These are phyloP conservation scores for Mycena belliarum DNA, from an alignment of 768 basidiomycete genomes.

Conservation along the genomic window DNA sequence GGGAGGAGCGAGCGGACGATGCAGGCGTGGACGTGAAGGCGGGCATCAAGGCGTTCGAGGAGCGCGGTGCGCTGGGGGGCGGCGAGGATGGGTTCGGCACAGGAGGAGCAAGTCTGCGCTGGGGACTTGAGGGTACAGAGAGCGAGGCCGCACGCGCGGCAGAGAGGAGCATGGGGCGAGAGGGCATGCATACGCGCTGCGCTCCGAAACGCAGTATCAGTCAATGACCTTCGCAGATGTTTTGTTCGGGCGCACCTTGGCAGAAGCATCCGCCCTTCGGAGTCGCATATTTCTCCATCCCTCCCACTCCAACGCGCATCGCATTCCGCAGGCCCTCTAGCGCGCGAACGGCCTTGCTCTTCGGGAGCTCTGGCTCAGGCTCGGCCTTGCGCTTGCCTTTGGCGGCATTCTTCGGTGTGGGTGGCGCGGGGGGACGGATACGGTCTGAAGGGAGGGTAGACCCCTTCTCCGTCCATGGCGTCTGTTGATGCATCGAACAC, in stretches of 20 bases:
- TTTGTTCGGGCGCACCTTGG: constrained; percentile 43
- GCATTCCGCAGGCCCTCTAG: constrained; percentile 49
- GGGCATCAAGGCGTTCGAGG: constrained; percentile 39
- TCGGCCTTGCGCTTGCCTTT: constrained; percentile 29
- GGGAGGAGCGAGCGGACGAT: constrained; percentile 32
- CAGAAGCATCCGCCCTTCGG: constrained; percentile 72
- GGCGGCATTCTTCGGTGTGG: constrained; percentile 34
- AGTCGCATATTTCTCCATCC: constrained; percentile 46
- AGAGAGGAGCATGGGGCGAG: constrained; percentile 58
- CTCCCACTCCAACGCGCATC: constrained; percentile 26
- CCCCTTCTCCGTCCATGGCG: too few species aligned
- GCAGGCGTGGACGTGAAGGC: constrained; percentile 41
- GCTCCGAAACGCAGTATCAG: too few species aligned
- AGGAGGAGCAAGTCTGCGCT: constrained; percentile 55
- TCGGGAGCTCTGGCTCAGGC: constrained; percentile 25
- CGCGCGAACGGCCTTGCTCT: constrained; percentile 48
- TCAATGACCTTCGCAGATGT: not conserved
- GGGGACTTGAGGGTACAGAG: constrained; percentile 61
- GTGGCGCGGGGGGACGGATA: constrained; percentile 15
- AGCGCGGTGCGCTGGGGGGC: constrained; percentile 35
- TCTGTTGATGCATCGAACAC: too few species aligned
- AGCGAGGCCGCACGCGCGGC: constrained; percentile 58
- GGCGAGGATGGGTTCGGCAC: constrained; percentile 41
- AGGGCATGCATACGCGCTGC: constrained; percentile 58
- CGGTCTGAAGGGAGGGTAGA: too few species aligned